These are phyloP conservation scores for Ceratocystis variospora DNA, from an alignment of 2,329 filamentous ascomycete genomes.

Conservation along the genomic window DNA sequence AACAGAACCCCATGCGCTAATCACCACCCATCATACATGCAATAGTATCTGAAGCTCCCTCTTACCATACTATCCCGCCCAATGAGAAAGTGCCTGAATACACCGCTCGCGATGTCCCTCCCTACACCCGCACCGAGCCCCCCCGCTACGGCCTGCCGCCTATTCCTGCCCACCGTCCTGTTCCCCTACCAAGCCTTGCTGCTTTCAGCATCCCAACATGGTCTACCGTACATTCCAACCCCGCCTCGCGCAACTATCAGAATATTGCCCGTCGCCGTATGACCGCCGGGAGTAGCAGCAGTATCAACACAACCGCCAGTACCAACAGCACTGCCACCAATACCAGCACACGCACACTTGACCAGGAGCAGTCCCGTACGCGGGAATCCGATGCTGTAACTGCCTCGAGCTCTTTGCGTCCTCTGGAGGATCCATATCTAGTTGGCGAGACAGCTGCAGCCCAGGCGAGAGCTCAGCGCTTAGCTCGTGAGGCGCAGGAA, in stretches of 20 bases:
- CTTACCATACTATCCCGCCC: conserved; percentile 45
- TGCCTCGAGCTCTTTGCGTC: conserved; percentile 27
- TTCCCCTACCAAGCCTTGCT: conserved; percentile 33
- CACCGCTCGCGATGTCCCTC: conserved; percentile 27
- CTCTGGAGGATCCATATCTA: conserved; percentile 52
- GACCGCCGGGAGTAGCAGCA: conserved; percentile 29
- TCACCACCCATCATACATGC: neutral
- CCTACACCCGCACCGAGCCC: conserved; percentile 15
- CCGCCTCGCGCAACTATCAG: conserved; percentile 47
- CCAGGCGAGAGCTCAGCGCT: conserved; percentile 41
- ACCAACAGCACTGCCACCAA: conserved; percentile 25
- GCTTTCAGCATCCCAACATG: conserved; percentile 46
- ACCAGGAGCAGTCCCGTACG: conserved; percentile 25
- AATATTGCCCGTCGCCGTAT: conserved; percentile 50
- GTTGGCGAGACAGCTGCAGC: conserved; percentile 53
- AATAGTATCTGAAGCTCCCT: conserved; percentile 49
- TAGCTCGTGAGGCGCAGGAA: conserved; percentile 42
- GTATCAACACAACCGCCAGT: conserved; percentile 24
- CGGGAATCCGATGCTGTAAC: neutral
- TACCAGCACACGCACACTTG: conserved; percentile 25
- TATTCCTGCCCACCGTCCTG: conserved; percentile 30
- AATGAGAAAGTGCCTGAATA: conserved; percentile 39
- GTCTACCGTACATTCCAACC: conserved; percentile 41
- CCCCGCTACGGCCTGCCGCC: conserved; percentile 35
- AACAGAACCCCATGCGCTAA: neutral